Conservation (phyloP, 106 monocot genomes). For the Phalaenopsis aphrodite region DNA sequence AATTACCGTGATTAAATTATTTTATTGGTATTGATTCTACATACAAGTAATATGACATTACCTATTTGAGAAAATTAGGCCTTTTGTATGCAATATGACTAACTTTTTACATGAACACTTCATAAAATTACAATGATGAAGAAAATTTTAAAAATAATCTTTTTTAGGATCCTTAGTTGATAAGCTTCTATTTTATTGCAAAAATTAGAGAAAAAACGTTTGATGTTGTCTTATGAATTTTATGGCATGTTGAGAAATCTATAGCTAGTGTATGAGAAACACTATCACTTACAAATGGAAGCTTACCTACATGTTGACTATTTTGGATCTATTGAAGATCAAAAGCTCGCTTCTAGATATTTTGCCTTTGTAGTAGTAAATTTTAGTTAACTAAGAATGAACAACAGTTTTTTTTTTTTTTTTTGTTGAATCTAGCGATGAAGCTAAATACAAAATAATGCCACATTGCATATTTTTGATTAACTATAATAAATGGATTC, state of each 20-base stretch:
- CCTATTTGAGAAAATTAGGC: not conserved
- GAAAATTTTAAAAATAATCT: not conserved
- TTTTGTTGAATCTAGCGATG: too few species aligned
- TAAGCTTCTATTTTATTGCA: not conserved
- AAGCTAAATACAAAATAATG: not conserved
- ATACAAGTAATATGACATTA: not conserved
- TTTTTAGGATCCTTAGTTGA: not conserved
- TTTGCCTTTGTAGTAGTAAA: too few species aligned
- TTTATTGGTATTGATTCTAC: not conserved
- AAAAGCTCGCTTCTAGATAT: too few species aligned
- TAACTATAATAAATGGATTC: not conserved
- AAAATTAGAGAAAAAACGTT: too few species aligned
- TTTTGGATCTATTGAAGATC: too few species aligned
- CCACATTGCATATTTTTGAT: not conserved
- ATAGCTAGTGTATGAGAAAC: too few species aligned
- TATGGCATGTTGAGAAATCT: too few species aligned
- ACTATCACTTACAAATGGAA: too few species aligned
- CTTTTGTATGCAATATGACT: not conserved
- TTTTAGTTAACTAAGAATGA: too few species aligned
- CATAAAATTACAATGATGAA: not conserved
- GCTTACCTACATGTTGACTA: too few species aligned
- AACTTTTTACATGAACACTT: not conserved
- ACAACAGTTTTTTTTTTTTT: too few species aligned
- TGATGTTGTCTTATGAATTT: too few species aligned
- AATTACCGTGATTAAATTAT: not conserved